Base-by-base conservation (phyloP, 2,329 filamentous ascomycete genomes). In the Chaetomiaceae sp. region DNA sequence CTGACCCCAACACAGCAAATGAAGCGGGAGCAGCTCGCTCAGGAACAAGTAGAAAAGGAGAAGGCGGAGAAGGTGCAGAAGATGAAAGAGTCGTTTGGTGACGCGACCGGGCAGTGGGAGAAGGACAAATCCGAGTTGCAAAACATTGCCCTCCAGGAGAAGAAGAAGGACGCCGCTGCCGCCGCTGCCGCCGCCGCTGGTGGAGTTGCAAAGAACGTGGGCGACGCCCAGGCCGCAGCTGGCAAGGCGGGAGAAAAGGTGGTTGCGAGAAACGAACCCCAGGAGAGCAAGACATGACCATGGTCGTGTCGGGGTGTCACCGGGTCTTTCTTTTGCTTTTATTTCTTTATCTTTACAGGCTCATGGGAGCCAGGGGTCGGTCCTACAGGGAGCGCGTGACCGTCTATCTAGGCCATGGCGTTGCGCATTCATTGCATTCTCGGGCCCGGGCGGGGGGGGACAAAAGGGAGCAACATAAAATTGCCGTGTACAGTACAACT, bases 71-170 rank as follows among this genome's bases (percentile, higher is more conserved):
- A 83, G 50, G 75, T 84, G 59, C 84, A 89, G 65, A 89, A 89
- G 70, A 82, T 93, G 54, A 86, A 92, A 62, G 83, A 89, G 48
- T 77, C 87, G 42, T 96, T 95, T 65, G 81, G 86, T 44, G 86
- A 92, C 57, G 74, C 86, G 23, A 85, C 81, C 55, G 76, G 75
- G 38, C 87, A 96, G 65, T 96, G 91, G 89, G 87, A 95, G 65
- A 86, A 91, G 68, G 92, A 96, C 66, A 95, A 93, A 72, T 78
- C 83, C 5, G 82, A 85, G 34, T 85, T 96, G 61, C 79, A 86
- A 58, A 79, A 88, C 55, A 73, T 87, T 47, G 79, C 80, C 7
- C 73, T 81, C 55, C 73, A 80, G 54, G 81, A 83, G 49, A 74
- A 76, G 52, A 65, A 76, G 58, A 55, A 61, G 27, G 65, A 66